Evolutionary conservation across 2,329 filamentous ascomycete species (phyloP).

Genomic region (Exophiala xenobiotica): DNA sequence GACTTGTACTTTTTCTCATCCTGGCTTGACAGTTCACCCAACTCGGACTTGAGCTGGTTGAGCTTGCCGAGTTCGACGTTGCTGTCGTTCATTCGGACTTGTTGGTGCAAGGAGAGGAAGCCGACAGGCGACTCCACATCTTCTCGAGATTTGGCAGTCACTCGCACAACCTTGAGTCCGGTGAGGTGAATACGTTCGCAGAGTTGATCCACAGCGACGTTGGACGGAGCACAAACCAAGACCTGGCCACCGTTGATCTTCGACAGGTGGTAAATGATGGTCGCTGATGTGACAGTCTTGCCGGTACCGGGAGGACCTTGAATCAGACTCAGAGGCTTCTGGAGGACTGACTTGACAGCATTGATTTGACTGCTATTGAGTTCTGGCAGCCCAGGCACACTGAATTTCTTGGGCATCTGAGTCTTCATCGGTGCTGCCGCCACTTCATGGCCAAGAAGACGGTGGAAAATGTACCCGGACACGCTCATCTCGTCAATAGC

Average conservation of each 20-base stretch:
- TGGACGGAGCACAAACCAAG: slow-evolving; percentile 93
- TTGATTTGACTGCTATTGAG: slow-evolving; percentile 94
- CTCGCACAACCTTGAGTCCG: slow-evolving; percentile 90
- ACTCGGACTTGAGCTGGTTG: slow-evolving; percentile 85
- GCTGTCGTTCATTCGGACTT: slow-evolving; percentile 95
- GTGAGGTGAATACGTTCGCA: slow-evolving; percentile 96
- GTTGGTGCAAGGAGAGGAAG: slow-evolving; percentile 92
- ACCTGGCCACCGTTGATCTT: slow-evolving; percentile 95
- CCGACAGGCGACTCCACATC: slow-evolving; percentile 98
- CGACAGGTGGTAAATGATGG: slow-evolving; percentile 95
- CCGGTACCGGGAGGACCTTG: slow-evolving; percentile 96
- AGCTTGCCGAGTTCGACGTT: slow-evolving; percentile 92
- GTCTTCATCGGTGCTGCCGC: slow-evolving; percentile 94
- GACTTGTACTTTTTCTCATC: slow-evolving; percentile 99
- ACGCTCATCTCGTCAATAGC: slow-evolving; percentile 97
- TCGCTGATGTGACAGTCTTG: slow-evolving; percentile 97
- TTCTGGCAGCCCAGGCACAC: slow-evolving; percentile 88
- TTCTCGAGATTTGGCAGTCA: slow-evolving; percentile 98
- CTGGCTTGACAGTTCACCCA: slow-evolving; percentile 87
- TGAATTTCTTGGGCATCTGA: slow-evolving; percentile 93
- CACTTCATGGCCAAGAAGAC: slow-evolving; percentile 91
- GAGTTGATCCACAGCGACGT: slow-evolving; percentile 96
- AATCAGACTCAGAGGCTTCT: slow-evolving; percentile 91
- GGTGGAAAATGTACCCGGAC: slow-evolving; percentile 98
- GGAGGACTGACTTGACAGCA: slow-evolving; percentile 90